A percentile compares a stretch with the other conserved stretches of the same genome.
Conservation (phyloP, 2,329 filamentous ascomycete species). For the Calonectria henricotiae region DNA sequence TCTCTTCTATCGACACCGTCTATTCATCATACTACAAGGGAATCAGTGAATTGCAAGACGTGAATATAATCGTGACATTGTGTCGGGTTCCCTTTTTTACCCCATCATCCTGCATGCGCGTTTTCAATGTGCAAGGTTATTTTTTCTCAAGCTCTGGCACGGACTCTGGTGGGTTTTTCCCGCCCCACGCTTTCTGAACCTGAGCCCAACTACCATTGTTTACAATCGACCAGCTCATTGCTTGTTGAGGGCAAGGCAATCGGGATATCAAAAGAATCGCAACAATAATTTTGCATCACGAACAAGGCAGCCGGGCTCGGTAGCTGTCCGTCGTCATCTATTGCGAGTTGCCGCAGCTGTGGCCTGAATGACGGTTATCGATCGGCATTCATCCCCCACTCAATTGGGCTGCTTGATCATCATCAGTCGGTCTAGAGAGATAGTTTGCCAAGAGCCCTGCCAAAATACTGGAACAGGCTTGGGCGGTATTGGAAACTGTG, state of each 20-base stretch:
- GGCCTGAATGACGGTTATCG: too few relatives aligned
- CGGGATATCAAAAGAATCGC: background rate
- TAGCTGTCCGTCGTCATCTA: background rate
- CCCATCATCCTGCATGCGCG: background rate
- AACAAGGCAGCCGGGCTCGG: too few relatives aligned
- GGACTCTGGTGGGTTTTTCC: constrained; percentile 9
- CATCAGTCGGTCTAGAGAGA: background rate
- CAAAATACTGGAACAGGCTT: background rate
- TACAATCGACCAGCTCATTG: background rate
- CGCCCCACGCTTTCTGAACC: background rate
- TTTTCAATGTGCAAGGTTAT: background rate
- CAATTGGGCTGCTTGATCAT: background rate
- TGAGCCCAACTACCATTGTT: background rate
- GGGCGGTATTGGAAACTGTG: background rate
- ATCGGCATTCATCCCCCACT: background rate
- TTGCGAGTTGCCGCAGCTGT: background rate
- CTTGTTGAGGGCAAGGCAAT: too few relatives aligned
- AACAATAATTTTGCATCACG: background rate
- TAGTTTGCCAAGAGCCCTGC: background rate
- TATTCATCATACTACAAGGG: too few relatives aligned
- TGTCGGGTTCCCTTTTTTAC: too few relatives aligned
- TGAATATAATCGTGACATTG: too few relatives aligned
- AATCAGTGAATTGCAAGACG: too few relatives aligned
- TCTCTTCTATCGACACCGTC: too few relatives aligned
- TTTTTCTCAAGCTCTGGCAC: constrained; percentile 16